A percentile compares a stretch with the other conserved stretches of the same genome.
Evolutionary conservation across 805 yeast species (phyloP).

Genomic region (Lachancea sp.): DNA sequence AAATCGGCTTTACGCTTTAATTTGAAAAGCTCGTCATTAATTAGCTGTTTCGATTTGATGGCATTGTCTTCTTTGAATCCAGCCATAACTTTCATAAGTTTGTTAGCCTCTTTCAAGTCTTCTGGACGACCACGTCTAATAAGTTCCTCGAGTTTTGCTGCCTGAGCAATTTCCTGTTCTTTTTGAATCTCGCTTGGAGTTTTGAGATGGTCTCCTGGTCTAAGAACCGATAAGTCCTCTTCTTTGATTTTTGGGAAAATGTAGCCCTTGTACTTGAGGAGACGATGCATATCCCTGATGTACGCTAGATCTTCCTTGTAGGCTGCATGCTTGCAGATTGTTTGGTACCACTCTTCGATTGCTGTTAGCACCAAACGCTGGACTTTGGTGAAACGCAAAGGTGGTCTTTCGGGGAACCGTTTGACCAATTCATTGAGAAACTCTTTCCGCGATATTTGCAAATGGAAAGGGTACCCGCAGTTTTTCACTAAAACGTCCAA

Average conservation of each 20-base stretch:
- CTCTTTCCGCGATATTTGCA: constrained; percentile 91
- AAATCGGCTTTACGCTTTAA: constrained; percentile 80
- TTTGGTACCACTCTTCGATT: constrained; percentile 95
- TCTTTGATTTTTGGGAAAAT: constrained; percentile 84
- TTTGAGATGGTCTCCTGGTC: constrained; percentile 80
- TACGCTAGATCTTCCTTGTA: constrained; percentile 89
- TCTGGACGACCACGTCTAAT: constrained; percentile 93
- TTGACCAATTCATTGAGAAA: constrained; percentile 89
- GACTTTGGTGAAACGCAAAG: constrained; percentile 71
- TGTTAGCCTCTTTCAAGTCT: constrained; percentile 93
- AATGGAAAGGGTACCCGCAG: constrained; percentile 95
- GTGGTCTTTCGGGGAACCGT: constrained; percentile 92
- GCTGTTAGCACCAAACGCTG: constrained; percentile 83
- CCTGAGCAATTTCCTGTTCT: constrained; percentile 88
- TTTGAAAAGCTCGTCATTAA: constrained; percentile 77
- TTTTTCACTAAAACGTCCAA: constrained; percentile 90
- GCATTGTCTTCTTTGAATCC: constrained; percentile 84
- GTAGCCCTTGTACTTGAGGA: constrained; percentile 85
- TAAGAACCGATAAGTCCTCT: constrained; percentile 89
- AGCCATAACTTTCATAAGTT: constrained; percentile 95
- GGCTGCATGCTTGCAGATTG: constrained; percentile 82
- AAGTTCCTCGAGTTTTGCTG: constrained; percentile 92
- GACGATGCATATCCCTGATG: constrained; percentile 92
- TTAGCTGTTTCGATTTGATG: constrained; percentile 61
- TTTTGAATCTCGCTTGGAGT: constrained; percentile 84